Base-by-base conservation (phyloP, 2,329 filamentous ascomycete genomes). In the Ophiosphaerella herpotricha region DNA sequence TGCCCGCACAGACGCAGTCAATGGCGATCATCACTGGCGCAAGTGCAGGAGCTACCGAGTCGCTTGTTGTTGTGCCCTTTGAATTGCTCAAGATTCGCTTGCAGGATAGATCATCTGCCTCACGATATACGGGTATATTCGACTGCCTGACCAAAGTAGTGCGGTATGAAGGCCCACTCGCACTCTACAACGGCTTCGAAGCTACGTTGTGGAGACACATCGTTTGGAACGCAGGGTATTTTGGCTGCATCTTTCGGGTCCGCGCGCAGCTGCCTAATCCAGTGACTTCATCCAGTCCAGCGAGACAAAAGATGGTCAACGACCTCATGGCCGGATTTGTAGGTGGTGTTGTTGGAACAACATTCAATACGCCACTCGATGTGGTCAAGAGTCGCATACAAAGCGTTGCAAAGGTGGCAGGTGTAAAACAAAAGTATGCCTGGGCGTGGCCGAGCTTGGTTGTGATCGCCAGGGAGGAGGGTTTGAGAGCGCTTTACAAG, bases 311-410 rank as follows among this genome's bases (percentile, higher is more conserved):
- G 50, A 67, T 52, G 38, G 23, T 58, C 5, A 69, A 67, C 48
- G 66, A 69, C 49, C 39, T 69, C 6, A 52, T 51, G 11, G 64
- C 66, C 1, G 64, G 66, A 8, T 69, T 69, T 46, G 62, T 68
- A 5, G 66, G 66, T 2, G 66, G 66, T 4, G 46, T 69, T 0
- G 63, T 64, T 12, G 66, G 64, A 0, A 69, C 66, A 7, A 68
- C 66, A 40, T 58, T 67, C 5, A 68, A 69, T 39, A 69, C 66
- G 4, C 64, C 66, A 23, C 46, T 69, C 5, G 66, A 69, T 51
- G 66, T 69, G 23, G 62, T 69, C 16, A 69, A 69, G 55, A 67
- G 63, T 55, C 53, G 64, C 21, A 68, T 69, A 43, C 66, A 69
- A 48, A 67, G 64, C 31, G 63, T 67, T n/a, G 64, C 63, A 2